A percentile compares a stretch with the other conserved stretches of the same genome.
Evolutionary conservation across 192 early-diverging fungal species (phyloP).

Genomic region (Martensiomyces pterosporus): DNA sequence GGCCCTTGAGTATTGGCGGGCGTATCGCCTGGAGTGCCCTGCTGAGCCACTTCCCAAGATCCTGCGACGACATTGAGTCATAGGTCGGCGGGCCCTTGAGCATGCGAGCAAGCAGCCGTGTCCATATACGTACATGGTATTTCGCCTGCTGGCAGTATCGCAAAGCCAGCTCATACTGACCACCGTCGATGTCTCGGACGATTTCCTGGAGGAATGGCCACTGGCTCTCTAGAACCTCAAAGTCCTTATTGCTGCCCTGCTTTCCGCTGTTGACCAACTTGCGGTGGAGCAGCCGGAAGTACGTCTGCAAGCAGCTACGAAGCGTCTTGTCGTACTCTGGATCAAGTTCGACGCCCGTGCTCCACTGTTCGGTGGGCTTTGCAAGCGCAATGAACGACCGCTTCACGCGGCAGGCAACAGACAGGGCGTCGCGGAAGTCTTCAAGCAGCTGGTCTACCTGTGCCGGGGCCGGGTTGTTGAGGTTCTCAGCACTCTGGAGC

Average conservation of each 20-base stretch:
- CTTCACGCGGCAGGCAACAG: slow-evolving; percentile 70
- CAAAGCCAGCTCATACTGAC: slow-evolving; percentile 66
- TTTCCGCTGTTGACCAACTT: slow-evolving; percentile 61
- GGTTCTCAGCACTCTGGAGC: slow-evolving; percentile 58
- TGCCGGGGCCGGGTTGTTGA: slow-evolving; percentile 29
- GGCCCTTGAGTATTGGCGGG: slow-evolving; percentile 38
- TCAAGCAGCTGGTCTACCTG: slow-evolving; percentile 77
- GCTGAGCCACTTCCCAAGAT: slow-evolving; percentile 41
- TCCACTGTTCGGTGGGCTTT: slow-evolving; percentile 62
- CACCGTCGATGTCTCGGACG: slow-evolving; percentile 67
- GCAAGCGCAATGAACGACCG: slow-evolving; percentile 63
- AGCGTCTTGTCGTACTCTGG: slow-evolving; percentile 69
- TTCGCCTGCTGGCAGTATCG: slow-evolving; percentile 64
- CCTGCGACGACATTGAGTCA: slow-evolving; percentile 32
- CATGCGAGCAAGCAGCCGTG: slow-evolving; percentile 18
- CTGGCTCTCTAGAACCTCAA: slow-evolving; percentile 76
- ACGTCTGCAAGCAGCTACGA: slow-evolving; percentile 67
- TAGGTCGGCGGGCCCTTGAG: slow-evolving; percentile 36
- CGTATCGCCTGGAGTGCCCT: slow-evolving; percentile 43
- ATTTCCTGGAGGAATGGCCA: slow-evolving; percentile 75
- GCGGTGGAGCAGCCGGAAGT: slow-evolving; percentile 73
- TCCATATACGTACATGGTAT: slow-evolving; percentile 34
- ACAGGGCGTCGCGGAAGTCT: slow-evolving; percentile 68
- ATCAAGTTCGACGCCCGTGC: slow-evolving; percentile 57
- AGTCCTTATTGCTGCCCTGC: slow-evolving; percentile 59